Conservation (phyloP, 768 basidiomycete species). For the Sarcodon aspratus region DNA sequence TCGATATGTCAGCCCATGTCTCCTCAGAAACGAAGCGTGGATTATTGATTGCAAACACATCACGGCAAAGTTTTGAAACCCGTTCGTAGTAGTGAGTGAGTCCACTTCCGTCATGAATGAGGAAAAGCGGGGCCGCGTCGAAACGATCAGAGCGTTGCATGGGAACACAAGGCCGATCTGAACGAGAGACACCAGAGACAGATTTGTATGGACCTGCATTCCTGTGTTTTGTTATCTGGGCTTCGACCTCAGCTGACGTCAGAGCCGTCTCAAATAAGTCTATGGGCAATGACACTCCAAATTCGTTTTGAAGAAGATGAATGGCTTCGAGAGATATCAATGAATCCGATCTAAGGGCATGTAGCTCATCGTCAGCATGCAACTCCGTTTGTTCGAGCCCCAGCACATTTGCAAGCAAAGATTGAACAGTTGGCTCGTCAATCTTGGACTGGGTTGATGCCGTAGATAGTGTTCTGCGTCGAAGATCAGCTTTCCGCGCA, state of each 20-base stretch:
- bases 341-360: conserved; percentile 49
- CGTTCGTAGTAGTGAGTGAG: conserved; percentile 35
- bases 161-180: not conserved
- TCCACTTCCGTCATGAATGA: conserved; percentile 70
- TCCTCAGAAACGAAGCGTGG: conserved; percentile 33
- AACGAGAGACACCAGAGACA: not conserved
- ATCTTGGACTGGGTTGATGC: conserved; percentile 3
- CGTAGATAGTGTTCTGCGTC: not conserved
- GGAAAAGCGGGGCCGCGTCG: conserved; percentile 34
- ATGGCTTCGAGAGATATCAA: conserved; percentile 52
- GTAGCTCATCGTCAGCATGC: conserved; percentile 33
- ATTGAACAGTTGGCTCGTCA: conserved; percentile 16
- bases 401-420: conserved; percentile 34
- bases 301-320: conserved; percentile 31
- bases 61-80: conserved; percentile 31
- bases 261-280: conserved; percentile 28
- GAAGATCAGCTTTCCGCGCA: not conserved
- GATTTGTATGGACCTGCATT: not conserved
- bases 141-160: not conserved
- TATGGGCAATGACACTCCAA: conserved; percentile 29
- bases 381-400: conserved; percentile 24
- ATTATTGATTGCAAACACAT: conserved; percentile 53
- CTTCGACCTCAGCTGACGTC: conserved; percentile 28
- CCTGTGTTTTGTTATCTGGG: conserved; percentile 12
- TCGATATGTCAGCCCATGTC: conserved; percentile 34